Evolutionary conservation across 2,329 filamentous ascomycete genomes (phyloP).

Genomic region (Botrytis cinerea): DNA sequence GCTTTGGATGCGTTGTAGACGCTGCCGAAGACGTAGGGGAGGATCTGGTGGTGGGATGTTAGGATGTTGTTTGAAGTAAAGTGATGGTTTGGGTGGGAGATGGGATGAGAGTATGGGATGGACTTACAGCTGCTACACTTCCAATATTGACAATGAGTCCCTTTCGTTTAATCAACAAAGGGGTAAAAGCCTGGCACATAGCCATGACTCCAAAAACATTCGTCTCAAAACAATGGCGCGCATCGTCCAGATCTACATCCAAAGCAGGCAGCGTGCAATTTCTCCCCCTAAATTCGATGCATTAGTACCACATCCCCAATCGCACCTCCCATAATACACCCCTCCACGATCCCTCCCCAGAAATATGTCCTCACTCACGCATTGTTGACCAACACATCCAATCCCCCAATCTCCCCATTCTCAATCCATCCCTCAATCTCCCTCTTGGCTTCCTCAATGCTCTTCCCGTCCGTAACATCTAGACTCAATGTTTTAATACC

Average conservation of each 20-base stretch:
- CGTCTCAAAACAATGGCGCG: slow-evolving; percentile 42
- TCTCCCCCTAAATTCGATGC: slow-evolving; percentile 27
- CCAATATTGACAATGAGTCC: slow-evolving; percentile 38
- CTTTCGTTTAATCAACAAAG: slow-evolving; percentile 40
- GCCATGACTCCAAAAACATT: slow-evolving; percentile 48
- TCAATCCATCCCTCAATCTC: slow-evolving; percentile 50
- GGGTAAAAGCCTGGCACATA: slow-evolving; percentile 47
- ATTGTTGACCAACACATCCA: slow-evolving; percentile 92
- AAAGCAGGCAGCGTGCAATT: slow-evolving; percentile 36
- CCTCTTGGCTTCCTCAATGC: slow-evolving; percentile 32
- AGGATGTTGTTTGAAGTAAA: background rate
- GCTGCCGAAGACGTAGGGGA: slow-evolving; percentile 78
- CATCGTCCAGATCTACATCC: slow-evolving; percentile 42
- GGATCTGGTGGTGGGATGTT: slow-evolving; percentile 52
- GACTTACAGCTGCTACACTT: slow-evolving; percentile 43
- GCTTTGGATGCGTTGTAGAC: slow-evolving; percentile 95
- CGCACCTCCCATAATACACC: background rate
- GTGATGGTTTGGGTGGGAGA: background rate
- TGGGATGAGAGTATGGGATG: background rate
- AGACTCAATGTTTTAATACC: slow-evolving; percentile 45
- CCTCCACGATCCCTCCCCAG: background rate
- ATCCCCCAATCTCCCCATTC: slow-evolving; percentile 53
- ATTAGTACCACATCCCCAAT: background rate
- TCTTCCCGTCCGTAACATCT: slow-evolving; percentile 44
- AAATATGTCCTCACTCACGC: slow-evolving; percentile 47